Base-by-base conservation (phyloP, 176 grass and related monocot species). In the Bothriochloa decipiens region DNA sequence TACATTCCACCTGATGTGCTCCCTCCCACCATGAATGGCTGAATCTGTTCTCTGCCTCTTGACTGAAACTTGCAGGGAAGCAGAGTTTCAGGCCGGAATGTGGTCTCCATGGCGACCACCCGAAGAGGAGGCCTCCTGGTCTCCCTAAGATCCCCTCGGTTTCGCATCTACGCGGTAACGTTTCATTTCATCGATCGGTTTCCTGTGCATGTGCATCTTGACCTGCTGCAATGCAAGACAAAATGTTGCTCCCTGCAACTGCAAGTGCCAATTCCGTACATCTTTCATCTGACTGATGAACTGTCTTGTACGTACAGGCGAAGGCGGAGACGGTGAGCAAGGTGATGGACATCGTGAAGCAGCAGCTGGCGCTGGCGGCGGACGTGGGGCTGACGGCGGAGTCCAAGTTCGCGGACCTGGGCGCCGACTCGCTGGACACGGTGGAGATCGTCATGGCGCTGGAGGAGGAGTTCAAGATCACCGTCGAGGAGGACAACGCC, bases 361-460 rank as follows among this genome's bases (percentile, higher is more conserved):
- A 82, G 83, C 92, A 97, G 82, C 70, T 97, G 76, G 94, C 92
- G 42, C 77, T 97, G 68, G 35, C 75, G 17, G 88, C 90, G 17
- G 88, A 84, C 14, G 68, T 82, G n/a, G 35, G 26, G 41, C 80
- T 94, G 57, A 88, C 72, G 53, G 86, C 94, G 0, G 90, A 91
- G 37, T 92, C 92, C 18, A 94, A 84, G 69, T 94, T 97, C 74
- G 80, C 88, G 18, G 83, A 87, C 8, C 27, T 97, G 2, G 94
- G 90, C 16, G 94, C 94, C 3, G 94, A 97, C 74, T 97, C 94
- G 62, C 86, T 94, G 7, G 94, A 97, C 83, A 97, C 94, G 72
- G 94, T 97, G 29, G 94, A 97, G 86, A 94, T 97, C 71, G 92
- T 97, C 84, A 94, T 97, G 94, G 78, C 83, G 62, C 70, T 97